These are phyloP conservation scores for Aspergillus nomiae DNA, from an alignment of 2,329 filamentous ascomycete genomes.

Conservation along the genomic window DNA sequence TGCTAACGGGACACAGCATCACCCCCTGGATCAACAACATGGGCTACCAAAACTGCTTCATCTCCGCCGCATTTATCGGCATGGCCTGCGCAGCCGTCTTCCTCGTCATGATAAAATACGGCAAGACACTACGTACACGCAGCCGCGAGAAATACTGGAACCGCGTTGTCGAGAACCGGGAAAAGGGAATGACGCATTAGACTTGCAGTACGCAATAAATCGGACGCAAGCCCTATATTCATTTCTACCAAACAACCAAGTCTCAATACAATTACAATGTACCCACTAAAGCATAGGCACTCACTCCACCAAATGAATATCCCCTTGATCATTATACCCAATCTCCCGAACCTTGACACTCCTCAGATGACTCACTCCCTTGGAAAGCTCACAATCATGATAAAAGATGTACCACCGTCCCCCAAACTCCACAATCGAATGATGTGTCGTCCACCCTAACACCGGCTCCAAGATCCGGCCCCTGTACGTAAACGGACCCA, in stretches of 20 bases:
- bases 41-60: conserved; percentile 50
- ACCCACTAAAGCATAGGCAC: neutral
- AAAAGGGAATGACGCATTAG: conserved; percentile 37
- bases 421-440: conserved; percentile 73
- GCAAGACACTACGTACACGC: conserved; percentile 37
- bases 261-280: neutral
- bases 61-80: conserved; percentile 43
- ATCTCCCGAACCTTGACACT: conserved; percentile 76
- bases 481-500: conserved; percentile 72
- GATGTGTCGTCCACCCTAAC: conserved; percentile 79
- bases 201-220: neutral
- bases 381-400: conserved; percentile 70
- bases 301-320: conserved; percentile 49
- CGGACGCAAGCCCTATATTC: neutral
- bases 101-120: conserved; percentile 42
- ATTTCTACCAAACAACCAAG: neutral
- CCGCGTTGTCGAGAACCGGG: conserved; percentile 36
- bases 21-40: conserved; percentile 49
- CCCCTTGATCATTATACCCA: conserved; percentile 67
- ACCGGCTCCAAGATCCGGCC: conserved; percentile 75
- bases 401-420: conserved; percentile 75
- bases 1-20: conserved; percentile 33
- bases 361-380: conserved; percentile 69
- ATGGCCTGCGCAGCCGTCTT: conserved; percentile 41
- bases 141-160: conserved; percentile 42